Evolutionary conservation across 2,329 filamentous ascomycete genomes (phyloP).

Genomic region (Botrytis paeoniae): DNA sequence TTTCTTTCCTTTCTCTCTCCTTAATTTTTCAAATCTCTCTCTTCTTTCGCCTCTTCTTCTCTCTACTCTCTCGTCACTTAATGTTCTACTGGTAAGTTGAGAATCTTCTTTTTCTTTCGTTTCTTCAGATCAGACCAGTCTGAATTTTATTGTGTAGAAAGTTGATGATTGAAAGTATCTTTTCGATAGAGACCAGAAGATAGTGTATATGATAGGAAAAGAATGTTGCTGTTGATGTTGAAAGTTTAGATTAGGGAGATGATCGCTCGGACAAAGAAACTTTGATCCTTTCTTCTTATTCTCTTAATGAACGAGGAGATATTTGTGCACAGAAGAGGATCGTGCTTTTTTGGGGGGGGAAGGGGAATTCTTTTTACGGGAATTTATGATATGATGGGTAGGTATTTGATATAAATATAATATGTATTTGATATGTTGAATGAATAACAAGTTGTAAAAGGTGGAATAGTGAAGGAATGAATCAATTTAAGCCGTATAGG

Average conservation of each 20-base stretch:
- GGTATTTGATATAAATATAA: background rate
- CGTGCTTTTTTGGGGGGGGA: background rate
- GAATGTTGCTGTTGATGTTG: background rate
- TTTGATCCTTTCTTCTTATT: conserved; percentile 8
- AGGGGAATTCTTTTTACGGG: background rate
- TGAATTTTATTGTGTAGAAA: background rate
- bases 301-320: background rate
- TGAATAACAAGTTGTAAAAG: background rate
- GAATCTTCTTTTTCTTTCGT: background rate
- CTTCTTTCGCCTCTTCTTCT: background rate
- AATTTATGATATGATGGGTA: background rate
- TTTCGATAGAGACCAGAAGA: background rate
- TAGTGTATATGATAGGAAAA: background rate
- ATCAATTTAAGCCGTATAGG: background rate
- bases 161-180: background rate
- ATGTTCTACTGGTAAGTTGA: background rate
- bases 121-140: conserved; percentile 14
- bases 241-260: conserved; percentile 8
- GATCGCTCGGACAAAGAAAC: conserved; percentile 12
- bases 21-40: background rate
- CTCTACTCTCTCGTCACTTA: background rate
- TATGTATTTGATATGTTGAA: background rate
- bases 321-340: conserved; percentile 8
- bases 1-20: background rate
- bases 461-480: background rate